Percentiles rank a stretch among this genome's conserved stretches.
These are phyloP conservation scores for Collariella sp. DNA, from an alignment of 495 filamentous ascomycete genomes.

Conservation along the genomic window DNA sequence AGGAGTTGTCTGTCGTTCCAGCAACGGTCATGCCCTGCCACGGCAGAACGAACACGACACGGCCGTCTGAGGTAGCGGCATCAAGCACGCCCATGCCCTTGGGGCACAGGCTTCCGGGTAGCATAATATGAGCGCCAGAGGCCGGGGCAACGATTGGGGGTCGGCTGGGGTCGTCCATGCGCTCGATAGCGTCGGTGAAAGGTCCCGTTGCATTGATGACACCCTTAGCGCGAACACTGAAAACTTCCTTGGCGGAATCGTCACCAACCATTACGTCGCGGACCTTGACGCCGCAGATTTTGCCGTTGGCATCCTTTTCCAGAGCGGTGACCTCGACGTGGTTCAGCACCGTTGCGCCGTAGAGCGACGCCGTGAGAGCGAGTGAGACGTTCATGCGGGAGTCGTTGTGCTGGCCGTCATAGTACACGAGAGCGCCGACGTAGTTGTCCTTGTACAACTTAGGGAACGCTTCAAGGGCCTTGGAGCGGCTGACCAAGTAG, in stretches of 20 bases:
- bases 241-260: slow-evolving; percentile 44
- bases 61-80: slow-evolving; percentile 84
- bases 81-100: slow-evolving; percentile 96
- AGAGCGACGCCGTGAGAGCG: slow-evolving; percentile 90
- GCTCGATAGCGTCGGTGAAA: slow-evolving; percentile 86
- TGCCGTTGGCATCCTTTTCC: slow-evolving; percentile 70
- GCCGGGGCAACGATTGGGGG: slow-evolving; percentile 89
- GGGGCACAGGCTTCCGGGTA: slow-evolving; percentile 92
- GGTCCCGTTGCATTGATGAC: slow-evolving; percentile 96
- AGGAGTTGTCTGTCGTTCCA: slow-evolving; percentile 87
- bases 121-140: slow-evolving; percentile 88
- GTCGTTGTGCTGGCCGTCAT: slow-evolving; percentile 97
- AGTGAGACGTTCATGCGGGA: slow-evolving; percentile 97
- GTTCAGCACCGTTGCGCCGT: slow-evolving; percentile 87
- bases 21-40: slow-evolving; percentile 99
- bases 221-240: slow-evolving; percentile 76
- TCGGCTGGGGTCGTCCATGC: slow-evolving; percentile 67
- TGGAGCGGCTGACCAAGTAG: slow-evolving; percentile 90
- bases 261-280: slow-evolving; percentile 64
- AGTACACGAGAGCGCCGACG: slow-evolving; percentile 90
- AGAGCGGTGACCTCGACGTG: slow-evolving; percentile 83
- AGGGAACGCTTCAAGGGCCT: slow-evolving; percentile 92
- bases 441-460: slow-evolving; percentile 86
- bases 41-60: slow-evolving; percentile 99
- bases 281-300: slow-evolving; percentile 67